These are phyloP conservation scores for Tagetes patula DNA, from an alignment of 129 eudicot genomes.

Conservation along the genomic window DNA sequence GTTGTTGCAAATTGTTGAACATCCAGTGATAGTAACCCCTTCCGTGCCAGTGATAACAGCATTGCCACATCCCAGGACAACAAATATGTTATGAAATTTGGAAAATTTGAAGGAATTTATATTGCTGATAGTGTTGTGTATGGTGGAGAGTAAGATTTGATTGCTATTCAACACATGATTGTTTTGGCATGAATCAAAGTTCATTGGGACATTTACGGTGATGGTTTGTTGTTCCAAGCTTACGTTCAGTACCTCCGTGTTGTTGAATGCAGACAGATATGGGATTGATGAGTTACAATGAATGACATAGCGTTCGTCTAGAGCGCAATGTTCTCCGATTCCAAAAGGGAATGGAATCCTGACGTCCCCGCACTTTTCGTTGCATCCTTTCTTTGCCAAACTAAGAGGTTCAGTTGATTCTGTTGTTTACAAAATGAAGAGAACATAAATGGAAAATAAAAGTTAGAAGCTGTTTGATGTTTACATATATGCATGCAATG, in stretches of 20 bases:
- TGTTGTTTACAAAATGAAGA: slow-evolving; percentile 16
- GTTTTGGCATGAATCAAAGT: slow-evolving; percentile 17
- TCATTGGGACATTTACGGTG: slow-evolving; percentile 19
- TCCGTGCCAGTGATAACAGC: slow-evolving; percentile 1
- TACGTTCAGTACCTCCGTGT: slow-evolving; percentile 18
- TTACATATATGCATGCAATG: neutral
- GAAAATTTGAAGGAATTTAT: slow-evolving; percentile 25
- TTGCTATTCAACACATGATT: slow-evolving; percentile 5
- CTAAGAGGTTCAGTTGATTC: slow-evolving; percentile 7
- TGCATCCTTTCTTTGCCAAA: slow-evolving; percentile 17
- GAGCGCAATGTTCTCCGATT: slow-evolving; percentile 13
- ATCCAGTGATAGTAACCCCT: neutral
- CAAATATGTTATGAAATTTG: slow-evolving; percentile 16
- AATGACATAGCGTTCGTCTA: slow-evolving; percentile 23
- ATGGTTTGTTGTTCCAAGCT: slow-evolving; percentile 13
- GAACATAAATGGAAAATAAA: neutral
- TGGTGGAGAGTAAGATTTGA: neutral
- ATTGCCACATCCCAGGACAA: slow-evolving; percentile 28
- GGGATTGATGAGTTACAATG: slow-evolving; percentile 23
- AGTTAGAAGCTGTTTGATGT: slow-evolving; percentile 16
- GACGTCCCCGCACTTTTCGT: slow-evolving; percentile 22
- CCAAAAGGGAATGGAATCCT: slow-evolving; percentile 33
- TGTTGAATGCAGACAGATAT: slow-evolving; percentile 23
- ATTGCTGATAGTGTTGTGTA: neutral
- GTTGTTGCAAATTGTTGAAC: slow-evolving; percentile 22